Percentiles rank a stretch among this genome's conserved stretches.
These are phyloP conservation scores for Vitis hybrid DNA, from an alignment of 177 flowering plant species.

Conservation along the genomic window DNA sequence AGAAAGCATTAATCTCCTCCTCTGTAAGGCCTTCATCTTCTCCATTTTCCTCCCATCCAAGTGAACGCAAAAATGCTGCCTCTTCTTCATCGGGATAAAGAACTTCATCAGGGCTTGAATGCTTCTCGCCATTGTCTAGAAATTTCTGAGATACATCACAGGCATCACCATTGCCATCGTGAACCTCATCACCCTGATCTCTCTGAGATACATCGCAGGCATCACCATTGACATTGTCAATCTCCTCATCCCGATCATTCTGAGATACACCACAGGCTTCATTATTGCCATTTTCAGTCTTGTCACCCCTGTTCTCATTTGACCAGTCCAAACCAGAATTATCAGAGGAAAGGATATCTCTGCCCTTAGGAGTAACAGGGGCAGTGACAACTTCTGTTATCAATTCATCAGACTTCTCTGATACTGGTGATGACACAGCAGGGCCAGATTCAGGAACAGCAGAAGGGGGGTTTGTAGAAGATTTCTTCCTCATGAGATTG, in stretches of 20 bases:
- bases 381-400: neutral
- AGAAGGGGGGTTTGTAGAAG: constrained; percentile 7
- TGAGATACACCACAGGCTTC: constrained; percentile 1
- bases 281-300: neutral
- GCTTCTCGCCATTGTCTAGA: neutral
- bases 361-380: constrained; percentile 1
- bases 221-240: too few species aligned
- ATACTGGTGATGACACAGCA: constrained; percentile 3
- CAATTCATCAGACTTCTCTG: constrained; percentile 10
- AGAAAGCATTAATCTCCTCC: constrained; percentile 32
- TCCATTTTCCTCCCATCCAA: constrained; percentile 34
- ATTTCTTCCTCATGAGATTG: constrained; percentile 26
- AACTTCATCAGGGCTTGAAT: constrained; percentile 2
- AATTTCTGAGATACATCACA: constrained; percentile 3
- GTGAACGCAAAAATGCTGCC: constrained; percentile 29
- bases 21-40: constrained; percentile 35
- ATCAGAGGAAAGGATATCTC: constrained; percentile 1
- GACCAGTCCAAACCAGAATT: constrained; percentile 1
- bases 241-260: too few species aligned
- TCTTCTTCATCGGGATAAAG: constrained; percentile 23
- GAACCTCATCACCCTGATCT: too few species aligned
- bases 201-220: too few species aligned
- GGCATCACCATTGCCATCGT: neutral
- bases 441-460: constrained; percentile 7
- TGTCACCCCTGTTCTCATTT: constrained; percentile 8